Evolutionary conservation across 129 eudicot species (phyloP).

Genomic region (Erigeron canadensis): DNA sequence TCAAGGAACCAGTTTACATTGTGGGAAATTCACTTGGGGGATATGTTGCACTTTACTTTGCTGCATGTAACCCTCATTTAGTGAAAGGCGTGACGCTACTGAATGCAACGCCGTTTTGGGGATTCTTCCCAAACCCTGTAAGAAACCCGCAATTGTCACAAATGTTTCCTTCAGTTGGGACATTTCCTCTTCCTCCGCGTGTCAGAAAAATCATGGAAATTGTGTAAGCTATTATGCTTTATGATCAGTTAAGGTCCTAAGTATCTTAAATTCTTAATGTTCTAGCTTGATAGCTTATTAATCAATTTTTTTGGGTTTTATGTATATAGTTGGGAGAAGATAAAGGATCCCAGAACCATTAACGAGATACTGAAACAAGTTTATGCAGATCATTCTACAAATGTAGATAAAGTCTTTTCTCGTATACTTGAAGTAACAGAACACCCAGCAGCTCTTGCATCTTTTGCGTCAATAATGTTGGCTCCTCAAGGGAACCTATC

Average conservation of each 20-base stretch:
- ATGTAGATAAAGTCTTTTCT: constrained; percentile 81
- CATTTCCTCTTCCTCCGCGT: constrained; percentile 79
- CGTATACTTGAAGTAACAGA: constrained; percentile 67
- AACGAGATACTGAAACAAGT: constrained; percentile 81
- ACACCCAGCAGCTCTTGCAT: constrained; percentile 97
- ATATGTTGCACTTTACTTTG: constrained; percentile 83
- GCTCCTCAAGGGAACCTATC: constrained; percentile 81
- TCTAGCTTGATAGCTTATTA: neutral
- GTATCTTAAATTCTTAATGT: neutral
- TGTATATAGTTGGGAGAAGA: constrained; percentile 77
- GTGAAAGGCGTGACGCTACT: constrained; percentile 93
- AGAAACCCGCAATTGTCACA: constrained; percentile 74
- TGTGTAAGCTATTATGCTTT: constrained; percentile 52
- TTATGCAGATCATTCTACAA: constrained; percentile 86
- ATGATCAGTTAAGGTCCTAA: neutral
- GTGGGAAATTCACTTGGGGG: constrained; percentile 99
- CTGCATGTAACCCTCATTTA: constrained; percentile 72
- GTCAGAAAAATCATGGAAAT: constrained; percentile 60
- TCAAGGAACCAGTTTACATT: constrained; percentile 89
- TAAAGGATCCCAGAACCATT: constrained; percentile 83
- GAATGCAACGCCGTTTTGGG: constrained; percentile 99
- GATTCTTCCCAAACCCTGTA: constrained; percentile 83
- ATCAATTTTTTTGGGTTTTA: neutral
- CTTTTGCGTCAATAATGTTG: constrained; percentile 90
- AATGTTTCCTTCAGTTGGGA: constrained; percentile 86